These are phyloP conservation scores for Bauhinia variegata DNA, from an alignment of 306 rosid species.

Conservation along the genomic window DNA sequence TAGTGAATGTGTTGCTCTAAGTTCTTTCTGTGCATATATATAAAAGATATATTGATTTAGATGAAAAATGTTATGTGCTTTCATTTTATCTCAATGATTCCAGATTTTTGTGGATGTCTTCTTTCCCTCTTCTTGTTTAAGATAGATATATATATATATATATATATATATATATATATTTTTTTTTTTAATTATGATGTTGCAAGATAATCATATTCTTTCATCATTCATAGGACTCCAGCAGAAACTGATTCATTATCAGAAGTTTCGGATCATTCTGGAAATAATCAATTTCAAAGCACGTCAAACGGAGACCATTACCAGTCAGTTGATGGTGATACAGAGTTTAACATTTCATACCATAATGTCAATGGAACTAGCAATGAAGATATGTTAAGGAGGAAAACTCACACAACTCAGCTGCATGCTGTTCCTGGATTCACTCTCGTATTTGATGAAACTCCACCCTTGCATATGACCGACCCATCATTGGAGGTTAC, in stretches of 20 bases:
- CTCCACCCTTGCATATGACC: slow-evolving; percentile 35
- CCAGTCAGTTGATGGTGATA: slow-evolving; percentile 52
- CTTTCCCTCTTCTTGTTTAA: not conserved
- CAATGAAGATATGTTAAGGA: slow-evolving; percentile 43
- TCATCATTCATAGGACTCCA: slow-evolving; percentile 65
- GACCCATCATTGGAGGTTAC: slow-evolving; percentile 54
- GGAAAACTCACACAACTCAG: slow-evolving; percentile 47
- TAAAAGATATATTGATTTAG: not conserved
- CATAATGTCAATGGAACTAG: slow-evolving; percentile 50
- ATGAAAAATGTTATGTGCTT: slow-evolving; percentile 7
- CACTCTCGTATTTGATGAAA: slow-evolving; percentile 58
- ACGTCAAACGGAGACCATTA: slow-evolving; percentile 55
- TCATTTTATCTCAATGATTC: not conserved
- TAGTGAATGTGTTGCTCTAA: slow-evolving; percentile 11
- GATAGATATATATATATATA: no score
- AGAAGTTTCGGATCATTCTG: slow-evolving; percentile 63
- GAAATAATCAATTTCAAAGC: slow-evolving; percentile 41
- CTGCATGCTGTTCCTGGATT: slow-evolving; percentile 56
- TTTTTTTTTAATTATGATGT: slow-evolving; percentile 35
- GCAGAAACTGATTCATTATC: slow-evolving; percentile 71
- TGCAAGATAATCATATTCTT: slow-evolving; percentile 35
- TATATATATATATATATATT: slow-evolving; percentile 17
- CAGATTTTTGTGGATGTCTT: not conserved
- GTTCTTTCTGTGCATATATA: slow-evolving; percentile 11
- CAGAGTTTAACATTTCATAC: slow-evolving; percentile 69